These are phyloP conservation scores for Spizellomyces punctatus DNA, from an alignment of 192 early-diverging fungal species.

Conservation along the genomic window DNA sequence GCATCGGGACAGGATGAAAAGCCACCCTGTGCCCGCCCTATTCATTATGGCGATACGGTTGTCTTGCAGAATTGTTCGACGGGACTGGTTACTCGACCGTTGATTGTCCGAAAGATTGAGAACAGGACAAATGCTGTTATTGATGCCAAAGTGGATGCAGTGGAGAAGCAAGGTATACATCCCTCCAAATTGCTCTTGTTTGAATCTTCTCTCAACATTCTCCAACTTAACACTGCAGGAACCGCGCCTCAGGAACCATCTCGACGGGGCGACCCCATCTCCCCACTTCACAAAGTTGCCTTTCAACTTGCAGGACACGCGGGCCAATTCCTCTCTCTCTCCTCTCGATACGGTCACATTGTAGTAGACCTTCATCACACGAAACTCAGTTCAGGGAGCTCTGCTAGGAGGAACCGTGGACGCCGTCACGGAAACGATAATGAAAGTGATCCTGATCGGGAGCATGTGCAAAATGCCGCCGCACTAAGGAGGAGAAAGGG, in stretches of 20 bases:
- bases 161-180: not conserved
- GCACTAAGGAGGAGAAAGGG: slow-evolving; percentile 7
- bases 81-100: slow-evolving; percentile 76
- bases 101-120: slow-evolving; percentile 85
- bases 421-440: too few relatives aligned
- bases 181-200: not conserved
- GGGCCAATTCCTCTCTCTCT: slow-evolving; percentile 11
- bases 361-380: too few relatives aligned
- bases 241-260: slow-evolving; percentile 2
- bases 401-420: too few relatives aligned
- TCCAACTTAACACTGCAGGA: too few relatives aligned
- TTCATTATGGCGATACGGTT: slow-evolving; percentile 79
- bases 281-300: slow-evolving; percentile 89
- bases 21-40: not conserved
- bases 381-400: too few relatives aligned
- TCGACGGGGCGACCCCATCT: slow-evolving; percentile 75
- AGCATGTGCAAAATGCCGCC: not conserved
- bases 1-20: too few relatives aligned
- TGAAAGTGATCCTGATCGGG: not conserved
- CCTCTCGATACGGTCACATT: too few relatives aligned
- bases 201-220: too few relatives aligned
- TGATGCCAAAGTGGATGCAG: slow-evolving; percentile 28
- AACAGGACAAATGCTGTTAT: slow-evolving; percentile 56
- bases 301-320: slow-evolving; percentile 73
- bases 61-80: slow-evolving; percentile 88